Base-by-base conservation (phyloP, 176 grass and related monocot species). In the Rhynchospora tenuis region DNA sequence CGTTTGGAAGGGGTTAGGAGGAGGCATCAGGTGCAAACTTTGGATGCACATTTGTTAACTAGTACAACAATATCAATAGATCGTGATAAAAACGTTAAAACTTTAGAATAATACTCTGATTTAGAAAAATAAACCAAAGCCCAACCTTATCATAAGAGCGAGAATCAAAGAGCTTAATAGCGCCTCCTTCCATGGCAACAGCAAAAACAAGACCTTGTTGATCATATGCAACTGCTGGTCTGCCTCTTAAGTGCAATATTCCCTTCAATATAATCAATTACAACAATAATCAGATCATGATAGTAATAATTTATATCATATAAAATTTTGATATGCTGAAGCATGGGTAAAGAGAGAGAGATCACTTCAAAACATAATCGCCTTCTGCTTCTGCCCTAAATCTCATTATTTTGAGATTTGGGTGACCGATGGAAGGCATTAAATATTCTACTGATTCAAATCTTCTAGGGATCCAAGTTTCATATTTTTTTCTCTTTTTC, bases 191-290 rank as follows among this genome's bases (percentile, higher is more conserved):
- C 93, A 99, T 95, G 70, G 96, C 88, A 73, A 99, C 88, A 0
- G 93, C 96, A 89, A 99, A 99, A 88, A 95, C 93, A 92, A 99
- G 93, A 70, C 93, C 96, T 89, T 99, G 93, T 81, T 99, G 96
- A 89, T 95, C 96, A 93, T 93, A 99, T 76, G 96, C 96, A 89
- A 99, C 96, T 85, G 96, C 93, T 65, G 96, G 96, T 84, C 91
- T 95, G 46, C 93, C 93, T 73, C 96, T 93, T 56, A 99, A 84
- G 12, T 60, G 85, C 54, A 95, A 75, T 86, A 99, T 95, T 27
- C 96, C 93, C 96, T 99, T 84, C 82, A 89, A 75, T 69, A 84
- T 81, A 86, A 90, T 22, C 19, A 78, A 64, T 64, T 84, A 78
- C 75, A 90, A 84, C 56, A 67, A 84, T 62, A 9, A 58, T 86